phyloP scores from a whole-genome alignment of 176 grass and related monocot species.

The Leersia perrieri region DNA sequence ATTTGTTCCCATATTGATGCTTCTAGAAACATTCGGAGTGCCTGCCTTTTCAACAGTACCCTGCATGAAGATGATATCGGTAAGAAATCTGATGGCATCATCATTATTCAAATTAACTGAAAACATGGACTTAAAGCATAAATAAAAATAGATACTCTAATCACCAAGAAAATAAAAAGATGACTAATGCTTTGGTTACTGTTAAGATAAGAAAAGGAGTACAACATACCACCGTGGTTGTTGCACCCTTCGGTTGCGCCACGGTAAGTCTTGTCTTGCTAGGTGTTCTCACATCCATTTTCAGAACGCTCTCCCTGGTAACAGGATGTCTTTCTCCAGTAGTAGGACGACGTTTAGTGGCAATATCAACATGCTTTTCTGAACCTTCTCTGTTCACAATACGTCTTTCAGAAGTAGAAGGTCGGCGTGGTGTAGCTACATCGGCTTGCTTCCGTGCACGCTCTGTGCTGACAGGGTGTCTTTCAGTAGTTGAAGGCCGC shows the following conservation, averaged over 20 bases:
- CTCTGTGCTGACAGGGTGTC: constrained; percentile 24
- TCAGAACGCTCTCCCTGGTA: constrained; percentile 38
- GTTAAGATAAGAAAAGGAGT: neutral
- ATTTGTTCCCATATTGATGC: constrained; percentile 45
- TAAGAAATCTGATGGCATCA: constrained; percentile 5
- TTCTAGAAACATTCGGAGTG: constrained; percentile 47
- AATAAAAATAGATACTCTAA: neutral
- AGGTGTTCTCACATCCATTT: constrained; percentile 31
- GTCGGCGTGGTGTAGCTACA: constrained; percentile 17
- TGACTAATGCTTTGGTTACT: neutral
- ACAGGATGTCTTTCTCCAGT: constrained; percentile 42
- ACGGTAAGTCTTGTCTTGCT: constrained; percentile 25
- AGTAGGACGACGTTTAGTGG: constrained; percentile 27
- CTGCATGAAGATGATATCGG: constrained; percentile 32
- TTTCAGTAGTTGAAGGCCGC: constrained; percentile 46
- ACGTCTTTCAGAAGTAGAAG: constrained; percentile 49
- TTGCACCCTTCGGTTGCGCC: constrained; percentile 14
- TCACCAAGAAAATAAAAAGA: neutral
- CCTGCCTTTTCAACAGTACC: constrained; percentile 40
- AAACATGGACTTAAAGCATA: neutral
- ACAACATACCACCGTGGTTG: constrained; percentile 34
- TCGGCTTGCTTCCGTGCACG: constrained; percentile 29
- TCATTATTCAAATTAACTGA: neutral
- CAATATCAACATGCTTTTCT: constrained; percentile 26
- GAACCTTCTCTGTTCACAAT: constrained; percentile 22